Conservation (phyloP, 257 asterid genomes). For the Penstemon newberryi region DNA sequence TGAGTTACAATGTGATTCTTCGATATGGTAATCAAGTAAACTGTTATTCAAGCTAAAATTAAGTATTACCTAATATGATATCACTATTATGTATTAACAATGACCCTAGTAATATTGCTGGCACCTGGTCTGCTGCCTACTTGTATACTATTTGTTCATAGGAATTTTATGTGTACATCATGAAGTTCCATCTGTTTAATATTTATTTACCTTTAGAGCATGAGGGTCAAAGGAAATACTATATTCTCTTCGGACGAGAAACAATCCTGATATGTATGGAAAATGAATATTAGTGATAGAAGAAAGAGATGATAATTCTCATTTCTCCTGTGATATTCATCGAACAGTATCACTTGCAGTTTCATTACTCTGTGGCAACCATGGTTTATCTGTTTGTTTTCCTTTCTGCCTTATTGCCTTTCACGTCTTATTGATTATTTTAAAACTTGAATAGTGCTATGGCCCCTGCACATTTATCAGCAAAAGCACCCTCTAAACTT, state of each 20-base stretch:
- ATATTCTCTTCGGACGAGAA: neutral
- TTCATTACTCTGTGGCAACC: neutral
- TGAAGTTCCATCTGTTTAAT: too few species aligned
- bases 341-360: neutral
- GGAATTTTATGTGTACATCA: neutral
- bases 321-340: neutral
- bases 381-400: neutral
- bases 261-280: neutral
- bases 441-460: slow-evolving; percentile 54
- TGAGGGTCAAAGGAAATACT: too few species aligned
- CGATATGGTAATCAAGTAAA: too few species aligned
- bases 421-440: slow-evolving; percentile 18
- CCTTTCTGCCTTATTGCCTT: neutral
- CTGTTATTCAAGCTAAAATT: too few species aligned
- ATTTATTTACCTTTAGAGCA: too few species aligned
- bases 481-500: slow-evolving; percentile 92
- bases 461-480: slow-evolving; percentile 83
- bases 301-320: too few species aligned
- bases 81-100: neutral
- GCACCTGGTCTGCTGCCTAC: neutral
- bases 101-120: neutral
- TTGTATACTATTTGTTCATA: neutral
- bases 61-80: too few species aligned
- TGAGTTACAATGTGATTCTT: too few species aligned
- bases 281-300: neutral